phyloP scores from a whole-genome alignment of 352 stramenopile species.

The Pythium guiyangense region DNA sequence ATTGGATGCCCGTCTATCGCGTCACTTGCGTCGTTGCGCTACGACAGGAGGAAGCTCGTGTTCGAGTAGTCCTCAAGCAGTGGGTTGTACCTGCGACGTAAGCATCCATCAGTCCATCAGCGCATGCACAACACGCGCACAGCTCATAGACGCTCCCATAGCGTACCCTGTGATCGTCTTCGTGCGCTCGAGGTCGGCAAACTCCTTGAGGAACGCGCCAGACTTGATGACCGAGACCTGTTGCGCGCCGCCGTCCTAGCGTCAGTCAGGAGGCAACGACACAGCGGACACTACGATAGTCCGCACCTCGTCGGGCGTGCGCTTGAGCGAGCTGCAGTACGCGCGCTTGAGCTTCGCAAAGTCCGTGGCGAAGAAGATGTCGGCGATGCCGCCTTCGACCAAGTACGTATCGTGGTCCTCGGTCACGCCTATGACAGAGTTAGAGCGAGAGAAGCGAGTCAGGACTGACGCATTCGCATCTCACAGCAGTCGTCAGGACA shows the following conservation, averaged over 20 bases:
- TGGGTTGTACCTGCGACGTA: conserved; percentile 74
- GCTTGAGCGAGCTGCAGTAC: conserved; percentile 65
- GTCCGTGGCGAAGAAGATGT: conserved; percentile 91
- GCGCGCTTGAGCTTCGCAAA: conserved; percentile 79
- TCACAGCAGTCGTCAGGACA: no score
- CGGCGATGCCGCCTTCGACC: conserved; percentile 75
- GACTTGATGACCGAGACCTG: conserved; percentile 86
- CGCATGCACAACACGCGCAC: background rate
- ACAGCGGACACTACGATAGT: background rate
- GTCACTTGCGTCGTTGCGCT: conserved; percentile 4
- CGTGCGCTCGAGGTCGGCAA: conserved; percentile 69
- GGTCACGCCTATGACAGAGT: conserved; percentile 36
- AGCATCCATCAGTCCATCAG: background rate
- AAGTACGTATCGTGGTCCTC: conserved; percentile 88
- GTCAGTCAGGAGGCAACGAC: background rate
- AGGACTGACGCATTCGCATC: background rate
- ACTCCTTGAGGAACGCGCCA: conserved; percentile 70
- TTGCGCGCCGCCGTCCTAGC: background rate
- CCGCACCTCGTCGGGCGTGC: conserved; percentile 34
- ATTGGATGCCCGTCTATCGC: background rate
- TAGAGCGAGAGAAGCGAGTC: background rate
- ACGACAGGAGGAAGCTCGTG: conserved; percentile 87
- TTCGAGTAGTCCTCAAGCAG: conserved; percentile 89
- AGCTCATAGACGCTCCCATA: background rate
- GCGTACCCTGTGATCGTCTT: conserved; percentile 74